Evolutionary conservation across 176 grass and related monocot species (phyloP), one percentile per base, ranked within the genome.

Genomic region (Hsuehochloa calcarea): DNA sequence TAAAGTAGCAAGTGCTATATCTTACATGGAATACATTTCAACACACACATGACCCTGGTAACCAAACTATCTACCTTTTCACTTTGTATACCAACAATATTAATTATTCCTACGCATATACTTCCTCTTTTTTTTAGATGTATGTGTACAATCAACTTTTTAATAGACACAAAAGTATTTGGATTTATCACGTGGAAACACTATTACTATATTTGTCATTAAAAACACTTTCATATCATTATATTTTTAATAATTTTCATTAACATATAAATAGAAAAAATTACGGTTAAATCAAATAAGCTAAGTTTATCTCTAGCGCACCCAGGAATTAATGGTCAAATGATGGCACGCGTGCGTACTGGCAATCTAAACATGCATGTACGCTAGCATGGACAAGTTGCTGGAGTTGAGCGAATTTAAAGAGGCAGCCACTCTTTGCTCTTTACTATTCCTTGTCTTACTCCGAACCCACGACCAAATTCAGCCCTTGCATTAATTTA

Each of bases 261-360:
- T 34, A 34, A 34, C 31, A 34, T 34, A 34, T 34, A 34, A 34
- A 34, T 34, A 34, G 29, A 34, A 34, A 34, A 34, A 34, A 34
- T 34, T 2, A 34, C 31, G 31, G 31, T 34, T 3, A 34, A 34
- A 34, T 34, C 27, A 65, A 56, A 22, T 56, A 10, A 19, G 17
- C 10, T 25, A 49, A 65, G 75, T 61, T 51, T 39, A 17, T 68
- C 41, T 22, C 25, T 72, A 38, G 10, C 11, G 20, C 14, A 43
- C 46, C 29, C 20, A 22, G 38, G 59, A 80, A n/a, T n/a, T n/a
- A n/a, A 50, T 58, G 38, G 87, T 74, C 87, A 66, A 72, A 59
- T 4, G 58, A 8, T 23, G 10, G 5, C 59, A 54, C 81, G 58
- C 81, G 68, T 89, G 81, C 74, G 46, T 27, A 10, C 39, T 29